These are phyloP conservation scores for Exutisphaerella laricina DNA, from an alignment of 2,329 filamentous ascomycete species.

Conservation along the genomic window DNA sequence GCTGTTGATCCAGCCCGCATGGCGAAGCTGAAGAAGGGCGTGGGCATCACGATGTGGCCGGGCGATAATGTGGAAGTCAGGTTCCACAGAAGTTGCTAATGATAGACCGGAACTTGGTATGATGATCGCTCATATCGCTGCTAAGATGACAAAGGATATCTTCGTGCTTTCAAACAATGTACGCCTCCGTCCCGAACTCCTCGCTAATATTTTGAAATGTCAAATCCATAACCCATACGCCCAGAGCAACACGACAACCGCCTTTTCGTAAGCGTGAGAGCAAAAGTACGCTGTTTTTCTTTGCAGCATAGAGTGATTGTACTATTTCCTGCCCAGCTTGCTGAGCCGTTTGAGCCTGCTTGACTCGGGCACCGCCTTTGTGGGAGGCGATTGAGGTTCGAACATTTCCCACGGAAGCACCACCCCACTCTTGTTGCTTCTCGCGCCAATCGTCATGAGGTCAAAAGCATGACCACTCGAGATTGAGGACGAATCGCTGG, in stretches of 20 bases:
- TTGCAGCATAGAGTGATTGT: neutral
- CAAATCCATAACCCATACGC: neutral
- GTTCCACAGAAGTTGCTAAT: conserved; percentile 11
- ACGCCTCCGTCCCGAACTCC: conserved; percentile 2
- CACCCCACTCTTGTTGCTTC: conserved; percentile 11
- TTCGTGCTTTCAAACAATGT: neutral
- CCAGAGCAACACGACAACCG: neutral
- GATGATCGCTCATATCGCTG: neutral
- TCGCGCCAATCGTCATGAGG: too few species aligned
- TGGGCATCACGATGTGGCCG: conserved; percentile 28
- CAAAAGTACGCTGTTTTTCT: neutral
- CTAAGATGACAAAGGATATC: neutral
- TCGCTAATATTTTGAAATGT: too few species aligned
- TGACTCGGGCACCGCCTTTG: neutral
- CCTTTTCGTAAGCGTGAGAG: neutral
- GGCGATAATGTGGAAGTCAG: conserved; percentile 21
- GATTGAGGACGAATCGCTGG: too few species aligned
- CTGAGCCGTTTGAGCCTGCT: conserved; percentile 12
- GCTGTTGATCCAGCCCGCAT: conserved; percentile 23
- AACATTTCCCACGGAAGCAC: conserved; percentile 19
- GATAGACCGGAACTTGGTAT: too few species aligned
- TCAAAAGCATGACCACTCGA: too few species aligned
- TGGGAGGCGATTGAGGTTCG: conserved; percentile 7
- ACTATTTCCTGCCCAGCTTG: conserved; percentile 10
- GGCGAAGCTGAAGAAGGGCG: conserved; percentile 26